A percentile compares a stretch with the other conserved stretches of the same genome.
These are phyloP conservation scores for Elsinoe fawcettii DNA, from an alignment of 2,329 filamentous ascomycete genomes.

Conservation along the genomic window DNA sequence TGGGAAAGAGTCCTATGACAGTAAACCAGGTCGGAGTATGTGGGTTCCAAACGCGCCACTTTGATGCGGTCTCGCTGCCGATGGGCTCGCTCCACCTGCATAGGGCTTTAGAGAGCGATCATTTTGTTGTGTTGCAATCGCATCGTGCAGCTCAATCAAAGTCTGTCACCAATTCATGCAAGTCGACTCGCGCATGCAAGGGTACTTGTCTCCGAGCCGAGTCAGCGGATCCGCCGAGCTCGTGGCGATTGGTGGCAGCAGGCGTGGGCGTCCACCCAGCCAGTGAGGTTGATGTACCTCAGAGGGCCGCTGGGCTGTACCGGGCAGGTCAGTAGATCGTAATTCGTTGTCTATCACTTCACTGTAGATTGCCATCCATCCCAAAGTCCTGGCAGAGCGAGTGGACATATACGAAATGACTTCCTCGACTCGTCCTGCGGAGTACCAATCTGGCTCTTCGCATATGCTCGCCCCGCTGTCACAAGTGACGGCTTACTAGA, in stretches of 20 bases:
- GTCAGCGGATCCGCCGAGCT: slow-evolving; percentile 1
- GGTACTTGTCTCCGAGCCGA: background rate
- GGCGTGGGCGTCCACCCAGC: background rate
- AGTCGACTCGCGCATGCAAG: background rate
- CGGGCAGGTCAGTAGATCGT: background rate
- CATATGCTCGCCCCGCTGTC: background rate
- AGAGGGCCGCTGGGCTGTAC: background rate
- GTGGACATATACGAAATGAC: background rate
- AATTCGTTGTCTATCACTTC: background rate
- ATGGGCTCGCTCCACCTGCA: background rate
- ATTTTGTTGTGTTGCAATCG: background rate
- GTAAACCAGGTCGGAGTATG: background rate
- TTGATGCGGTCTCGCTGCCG: background rate
- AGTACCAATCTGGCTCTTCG: background rate
- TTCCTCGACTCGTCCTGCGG: background rate
- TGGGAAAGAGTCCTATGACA: background rate
- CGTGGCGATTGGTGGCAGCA: background rate
- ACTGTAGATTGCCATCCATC: background rate
- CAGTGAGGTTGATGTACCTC: background rate
- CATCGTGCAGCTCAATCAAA: background rate
- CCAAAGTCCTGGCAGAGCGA: background rate
- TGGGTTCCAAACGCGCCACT: background rate
- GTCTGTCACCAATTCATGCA: background rate
- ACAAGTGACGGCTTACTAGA: background rate
- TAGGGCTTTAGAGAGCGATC: background rate